These are phyloP conservation scores for Adansonia gregorii DNA, from an alignment of 441 rosid genomes.

Conservation along the genomic window DNA sequence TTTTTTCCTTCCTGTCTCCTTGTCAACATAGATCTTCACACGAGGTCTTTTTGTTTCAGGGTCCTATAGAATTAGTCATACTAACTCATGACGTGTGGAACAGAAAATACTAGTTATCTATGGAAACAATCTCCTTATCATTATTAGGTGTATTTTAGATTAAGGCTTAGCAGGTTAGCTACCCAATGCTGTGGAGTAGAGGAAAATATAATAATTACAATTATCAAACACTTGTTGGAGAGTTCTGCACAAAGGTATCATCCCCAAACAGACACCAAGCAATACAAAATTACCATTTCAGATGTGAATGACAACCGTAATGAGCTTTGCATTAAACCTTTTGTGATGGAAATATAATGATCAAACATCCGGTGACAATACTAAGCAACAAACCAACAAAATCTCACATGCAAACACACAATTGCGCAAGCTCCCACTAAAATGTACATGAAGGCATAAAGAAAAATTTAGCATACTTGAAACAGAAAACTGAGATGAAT, in stretches of 20 bases:
- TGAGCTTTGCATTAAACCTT: not conserved
- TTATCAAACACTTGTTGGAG: not conserved
- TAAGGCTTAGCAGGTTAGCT: conserved; percentile 7
- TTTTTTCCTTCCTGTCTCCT: conserved; percentile 78
- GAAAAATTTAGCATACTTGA: not conserved
- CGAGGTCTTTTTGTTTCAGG: conserved; percentile 90
- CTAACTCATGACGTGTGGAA: conserved; percentile 15
- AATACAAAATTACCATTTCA: not conserved
- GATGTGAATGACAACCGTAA: not conserved
- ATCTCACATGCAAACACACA: not conserved
- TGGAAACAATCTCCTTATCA: not conserved
- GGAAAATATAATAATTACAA: not conserved
- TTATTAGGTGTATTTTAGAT: conserved; percentile 1
- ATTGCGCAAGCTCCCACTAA: not conserved
- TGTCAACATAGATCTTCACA: conserved; percentile 86
- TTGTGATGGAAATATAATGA: not conserved
- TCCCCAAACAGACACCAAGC: conserved; percentile 4
- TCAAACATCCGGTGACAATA: not conserved
- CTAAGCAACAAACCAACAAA: not conserved
- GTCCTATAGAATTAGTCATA: conserved; percentile 51
- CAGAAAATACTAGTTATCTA: not conserved
- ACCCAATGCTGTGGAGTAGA: not conserved
- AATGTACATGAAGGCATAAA: not conserved
- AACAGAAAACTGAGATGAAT: conserved; percentile 1
- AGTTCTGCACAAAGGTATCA: not conserved